A percentile compares a stretch with the other conserved stretches of the same genome.
These are phyloP conservation scores for Alternaria arbusti DNA, from an alignment of 2,329 filamentous ascomycete species.

Conservation along the genomic window DNA sequence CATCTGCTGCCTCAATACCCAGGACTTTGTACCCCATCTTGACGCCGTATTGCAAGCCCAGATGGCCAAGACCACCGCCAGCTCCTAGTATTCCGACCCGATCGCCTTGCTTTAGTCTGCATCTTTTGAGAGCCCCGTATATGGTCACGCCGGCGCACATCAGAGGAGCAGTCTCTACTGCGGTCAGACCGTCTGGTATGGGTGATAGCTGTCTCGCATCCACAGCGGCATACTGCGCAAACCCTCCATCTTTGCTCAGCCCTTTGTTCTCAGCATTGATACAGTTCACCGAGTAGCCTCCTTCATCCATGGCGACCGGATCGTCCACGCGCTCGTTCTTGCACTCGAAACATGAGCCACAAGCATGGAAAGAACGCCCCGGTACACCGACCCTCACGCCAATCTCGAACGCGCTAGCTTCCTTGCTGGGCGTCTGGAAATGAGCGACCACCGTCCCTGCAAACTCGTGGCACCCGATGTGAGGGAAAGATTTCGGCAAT, in stretches of 20 bases:
- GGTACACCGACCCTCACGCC: constrained; percentile 51
- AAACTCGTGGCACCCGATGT: constrained; percentile 56
- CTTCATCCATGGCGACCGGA: constrained; percentile 41
- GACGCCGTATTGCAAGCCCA: constrained; percentile 38
- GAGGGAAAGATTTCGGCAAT: constrained; percentile 50
- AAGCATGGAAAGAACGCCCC: constrained; percentile 51
- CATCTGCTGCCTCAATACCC: constrained; percentile 50
- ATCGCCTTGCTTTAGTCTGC: constrained; percentile 37
- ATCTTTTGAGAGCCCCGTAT: constrained; percentile 50
- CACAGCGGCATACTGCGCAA: constrained; percentile 53
- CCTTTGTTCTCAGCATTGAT: constrained; percentile 40
- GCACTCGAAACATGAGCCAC: constrained; percentile 53
- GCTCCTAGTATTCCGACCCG: constrained; percentile 52
- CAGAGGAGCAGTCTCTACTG: constrained; percentile 50
- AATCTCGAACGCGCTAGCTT: constrained; percentile 26
- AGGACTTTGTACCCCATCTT: constrained; percentile 46
- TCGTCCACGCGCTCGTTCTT: constrained; percentile 25
- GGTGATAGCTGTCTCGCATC: constrained; percentile 49
- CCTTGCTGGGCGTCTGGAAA: constrained; percentile 23
- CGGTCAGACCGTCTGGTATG: constrained; percentile 42
- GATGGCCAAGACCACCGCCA: constrained; percentile 43
- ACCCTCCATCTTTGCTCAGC: constrained; percentile 48
- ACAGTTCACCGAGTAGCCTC: constrained; percentile 53
- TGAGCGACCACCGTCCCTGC: constrained; percentile 52
- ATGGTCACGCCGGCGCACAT: constrained; percentile 56